Evolutionary conservation across 140 eudicot species (phyloP), one percentile per base, ranked within the genome.

Genomic region (Bidens hawaiensis): DNA sequence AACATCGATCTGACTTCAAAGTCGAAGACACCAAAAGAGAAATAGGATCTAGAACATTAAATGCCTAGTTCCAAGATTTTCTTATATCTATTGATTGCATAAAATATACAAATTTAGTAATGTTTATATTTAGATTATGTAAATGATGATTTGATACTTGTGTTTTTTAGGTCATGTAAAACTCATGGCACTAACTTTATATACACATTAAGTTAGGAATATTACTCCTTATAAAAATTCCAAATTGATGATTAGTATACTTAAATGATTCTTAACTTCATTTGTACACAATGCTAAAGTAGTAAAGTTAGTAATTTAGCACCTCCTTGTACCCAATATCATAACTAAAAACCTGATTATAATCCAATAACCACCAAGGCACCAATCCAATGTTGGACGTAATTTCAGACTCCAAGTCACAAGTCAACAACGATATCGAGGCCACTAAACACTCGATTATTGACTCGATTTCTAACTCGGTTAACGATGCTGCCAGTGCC

Each of bases 391-490:
- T 9, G 41, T 34, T 13, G 12, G 2, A 34, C n/a, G n/a, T n/a
- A n/a, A n/a, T n/a, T n/a, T n/a, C n/a, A n/a, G n/a, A n/a, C n/a
- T n/a, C n/a, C n/a, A n/a, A n/a, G n/a, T n/a, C n/a, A n/a, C n/a
- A 9, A 57, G 17, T 18, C 30, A 21, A 68, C 13, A 57, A 68
- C 57, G 74, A 1, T 47, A 28, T 42, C 23, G 15, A 67, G 36
- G 16, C 48, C 31, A 48, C 34, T 6, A 7, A 7, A 1, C 2
- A 4, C 18, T 12, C 19, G 30, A n/a, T 48, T 47, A 69, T 58
- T 25, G 23, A 69, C 12, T 69, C 68, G 25, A 60, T 69, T 12
- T n/a, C n/a, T n/a, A n/a, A n/a, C n/a, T n/a, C n/a, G n/a, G n/a
- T n/a, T n/a, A n/a, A n/a, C n/a, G n/a, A n/a, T n/a, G n/a, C n/a